A percentile compares a stretch with the other conserved stretches of the same genome.
These are phyloP conservation scores for Raddia guianensis DNA, from an alignment of 176 grass and related monocot species.

Conservation along the genomic window DNA sequence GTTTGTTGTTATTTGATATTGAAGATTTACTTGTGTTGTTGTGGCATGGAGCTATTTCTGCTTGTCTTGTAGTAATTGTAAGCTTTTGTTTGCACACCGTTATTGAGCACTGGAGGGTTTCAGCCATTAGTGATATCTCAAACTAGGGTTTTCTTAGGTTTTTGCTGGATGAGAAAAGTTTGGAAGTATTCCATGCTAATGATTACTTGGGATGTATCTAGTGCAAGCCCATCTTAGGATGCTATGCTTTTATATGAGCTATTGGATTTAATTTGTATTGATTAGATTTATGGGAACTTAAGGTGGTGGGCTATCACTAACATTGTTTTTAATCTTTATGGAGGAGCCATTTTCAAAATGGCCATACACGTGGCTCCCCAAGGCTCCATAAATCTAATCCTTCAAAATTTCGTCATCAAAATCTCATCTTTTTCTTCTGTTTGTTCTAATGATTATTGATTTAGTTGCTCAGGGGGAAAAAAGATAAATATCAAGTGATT, in stretches of 20 bases:
- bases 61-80: not conserved
- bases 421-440: not conserved
- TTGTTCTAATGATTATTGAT: not conserved
- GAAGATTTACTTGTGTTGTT: conserved; percentile 36
- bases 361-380: conserved; percentile 1
- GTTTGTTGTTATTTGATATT: conserved; percentile 31
- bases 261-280: conserved; percentile 25
- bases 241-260: conserved; percentile 4
- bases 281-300: conserved; percentile 1
- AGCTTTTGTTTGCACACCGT: not conserved
- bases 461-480: not conserved
- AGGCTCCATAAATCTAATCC: conserved; percentile 12
- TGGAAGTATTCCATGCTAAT: not conserved
- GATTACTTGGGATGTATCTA: conserved; percentile 15
- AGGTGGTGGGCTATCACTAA: not conserved
- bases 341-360: conserved; percentile 17
- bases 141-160: conserved; percentile 4
- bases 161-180: conserved; percentile 26
- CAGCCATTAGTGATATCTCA: not conserved
- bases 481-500: not conserved
- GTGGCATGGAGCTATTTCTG: not conserved
- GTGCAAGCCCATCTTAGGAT: conserved; percentile 20
- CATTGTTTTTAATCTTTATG: not conserved
- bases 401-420: conserved; percentile 31
- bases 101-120: not conserved